Conservation (phyloP, 257 asterid genomes). For the Scutellaria galericulata region DNA sequence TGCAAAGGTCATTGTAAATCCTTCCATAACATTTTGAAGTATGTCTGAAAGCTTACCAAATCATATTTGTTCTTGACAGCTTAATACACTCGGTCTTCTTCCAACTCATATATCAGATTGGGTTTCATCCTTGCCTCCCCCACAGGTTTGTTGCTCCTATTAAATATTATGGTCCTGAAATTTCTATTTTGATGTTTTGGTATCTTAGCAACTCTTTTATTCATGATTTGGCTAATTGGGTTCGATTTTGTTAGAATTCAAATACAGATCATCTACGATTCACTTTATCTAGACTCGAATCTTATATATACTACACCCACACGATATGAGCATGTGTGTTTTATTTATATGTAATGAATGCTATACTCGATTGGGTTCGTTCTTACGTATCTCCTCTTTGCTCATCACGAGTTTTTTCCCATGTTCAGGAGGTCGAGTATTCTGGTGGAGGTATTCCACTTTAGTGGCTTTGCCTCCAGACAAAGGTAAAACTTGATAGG, state of each 20-base stretch:
- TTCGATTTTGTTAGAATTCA: too few relatives aligned
- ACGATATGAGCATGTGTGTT: too few relatives aligned
- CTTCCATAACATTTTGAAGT: constrained; percentile 13
- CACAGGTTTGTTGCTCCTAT: constrained; percentile 65
- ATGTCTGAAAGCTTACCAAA: constrained; percentile 24
- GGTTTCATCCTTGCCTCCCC: constrained; percentile 98
- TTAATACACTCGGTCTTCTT: constrained; percentile 92
- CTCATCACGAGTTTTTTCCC: not conserved
- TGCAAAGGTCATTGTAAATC: not conserved
- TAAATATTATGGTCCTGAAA: not conserved
- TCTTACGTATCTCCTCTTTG: not conserved
- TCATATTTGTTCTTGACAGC: constrained; percentile 56
- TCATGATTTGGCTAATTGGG: too few relatives aligned
- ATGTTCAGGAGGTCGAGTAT: constrained; percentile 85
- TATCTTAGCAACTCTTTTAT: too few relatives aligned
- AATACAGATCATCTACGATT: too few relatives aligned
- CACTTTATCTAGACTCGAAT: too few relatives aligned
- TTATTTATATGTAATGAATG: too few relatives aligned
- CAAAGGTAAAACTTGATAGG: not conserved
- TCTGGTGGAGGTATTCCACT: constrained; percentile 89
- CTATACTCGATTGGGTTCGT: not conserved
- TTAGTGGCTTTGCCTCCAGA: constrained; percentile 40
- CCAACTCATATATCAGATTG: constrained; percentile 97
- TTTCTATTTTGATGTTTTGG: not conserved
- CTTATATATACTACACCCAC: too few relatives aligned